phyloP scores from a whole-genome alignment of 2,329 filamentous ascomycete species.

The Gnomoniopsis sp. region DNA sequence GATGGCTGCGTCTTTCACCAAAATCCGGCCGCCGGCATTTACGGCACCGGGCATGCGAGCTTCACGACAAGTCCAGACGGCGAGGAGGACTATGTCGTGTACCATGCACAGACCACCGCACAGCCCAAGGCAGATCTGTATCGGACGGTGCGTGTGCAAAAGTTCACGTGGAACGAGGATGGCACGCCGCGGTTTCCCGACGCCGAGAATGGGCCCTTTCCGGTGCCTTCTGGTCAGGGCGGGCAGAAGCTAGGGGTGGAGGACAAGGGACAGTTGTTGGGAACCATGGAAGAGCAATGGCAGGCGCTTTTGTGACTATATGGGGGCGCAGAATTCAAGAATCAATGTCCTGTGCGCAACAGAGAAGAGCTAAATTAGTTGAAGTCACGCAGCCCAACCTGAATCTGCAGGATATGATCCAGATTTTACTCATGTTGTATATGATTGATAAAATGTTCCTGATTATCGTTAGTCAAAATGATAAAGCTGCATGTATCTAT shows the following conservation, averaged over 20 bases:
- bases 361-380: too few species aligned
- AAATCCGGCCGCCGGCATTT: constrained; percentile 29
- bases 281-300: too few species aligned
- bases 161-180: constrained; percentile 32
- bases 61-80: constrained; percentile 32
- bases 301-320: too few species aligned
- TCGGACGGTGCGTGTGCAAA: constrained; percentile 31
- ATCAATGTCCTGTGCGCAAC: too few species aligned
- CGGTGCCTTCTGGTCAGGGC: constrained; percentile 29
- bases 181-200: constrained; percentile 31
- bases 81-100: constrained; percentile 31
- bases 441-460: too few species aligned
- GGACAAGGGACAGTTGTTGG: not conserved
- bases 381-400: too few species aligned
- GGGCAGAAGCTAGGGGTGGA: constrained; percentile 9
- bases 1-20: constrained; percentile 34
- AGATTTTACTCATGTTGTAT: too few species aligned
- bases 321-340: too few species aligned
- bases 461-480: too few species aligned
- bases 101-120: constrained; percentile 32
- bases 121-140: constrained; percentile 29
- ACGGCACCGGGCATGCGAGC: constrained; percentile 33
- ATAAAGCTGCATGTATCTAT: too few species aligned
- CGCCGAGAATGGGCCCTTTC: constrained; percentile 32
- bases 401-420: too few species aligned